Base-by-base conservation (phyloP, 2,329 filamentous ascomycete genomes). In the Fusarium clavum region DNA sequence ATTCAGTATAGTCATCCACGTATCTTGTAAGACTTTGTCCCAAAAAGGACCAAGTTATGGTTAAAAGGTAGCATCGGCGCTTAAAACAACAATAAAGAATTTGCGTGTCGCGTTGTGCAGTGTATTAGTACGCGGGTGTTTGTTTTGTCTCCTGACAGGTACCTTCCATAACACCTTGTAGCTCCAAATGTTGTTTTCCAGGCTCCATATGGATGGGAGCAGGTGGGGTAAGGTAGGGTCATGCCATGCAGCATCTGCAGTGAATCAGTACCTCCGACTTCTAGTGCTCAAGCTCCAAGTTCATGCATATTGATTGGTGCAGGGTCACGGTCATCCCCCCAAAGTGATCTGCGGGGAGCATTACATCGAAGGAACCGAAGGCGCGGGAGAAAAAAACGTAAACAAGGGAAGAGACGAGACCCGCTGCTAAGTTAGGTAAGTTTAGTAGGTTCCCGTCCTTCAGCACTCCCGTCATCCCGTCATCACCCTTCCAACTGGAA, bases 321-420 rank as follows among this genome's bases (percentile, higher is more conserved):
- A 67, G 27, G n/a, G 49, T 22, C 51, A 47, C 52, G 40, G 22
- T 25, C 56, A 67, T 32, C 40, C 40, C 25, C 41, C 64, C 44
- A 64, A 66, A 41, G 40, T 41, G 43, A 57, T 69, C 67, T 64
- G 56, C 63, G 69, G 61, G 60, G 65, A 57, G 55, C 61, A 62
- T 55, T 44, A 62, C 41, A 64, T 64, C 38, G 60, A 41, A 58
- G 52, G 48, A 48, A 32, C 49, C 49, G 46, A 45, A 64, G 61
- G 32, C 34, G 47, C 49, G 59, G 59, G 61, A 44, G 61, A 24
- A 47, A 61, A 65, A 69, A 74, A 74, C 69, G 72, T 75, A 74
- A 74, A 73, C 72, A 74, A 69, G 48, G 62, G 55, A 46, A 53
- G 44, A 18, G 34, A 38, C 34, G 34, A 46, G 63, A 54, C 70